Conservation (phyloP, 495 filamentous ascomycete genomes). For the Xylaria grammica region DNA sequence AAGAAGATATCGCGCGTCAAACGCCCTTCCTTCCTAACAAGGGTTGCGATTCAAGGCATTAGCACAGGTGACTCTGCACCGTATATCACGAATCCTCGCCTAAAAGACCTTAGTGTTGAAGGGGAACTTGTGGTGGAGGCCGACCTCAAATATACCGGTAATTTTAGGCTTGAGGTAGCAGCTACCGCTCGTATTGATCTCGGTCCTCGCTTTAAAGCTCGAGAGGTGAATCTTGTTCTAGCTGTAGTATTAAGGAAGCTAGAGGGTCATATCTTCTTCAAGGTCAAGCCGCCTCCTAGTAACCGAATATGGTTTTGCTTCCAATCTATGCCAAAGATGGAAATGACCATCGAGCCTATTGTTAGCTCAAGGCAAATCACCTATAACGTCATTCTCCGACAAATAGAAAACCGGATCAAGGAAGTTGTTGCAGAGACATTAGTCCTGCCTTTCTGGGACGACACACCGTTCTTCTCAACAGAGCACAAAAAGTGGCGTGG, state of each 20-base stretch:
- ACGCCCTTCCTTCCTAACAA: constrained; percentile 86
- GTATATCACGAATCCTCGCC: constrained; percentile 83
- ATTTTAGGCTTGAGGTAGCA: constrained; percentile 85
- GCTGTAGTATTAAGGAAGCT: constrained; percentile 85
- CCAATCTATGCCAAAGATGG: constrained; percentile 87
- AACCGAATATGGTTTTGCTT: constrained; percentile 96
- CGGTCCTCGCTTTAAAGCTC: constrained; percentile 82
- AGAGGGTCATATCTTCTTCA: constrained; percentile 81
- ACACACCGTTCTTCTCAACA: constrained; percentile 86
- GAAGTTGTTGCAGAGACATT: constrained; percentile 91
- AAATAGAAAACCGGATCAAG: constrained; percentile 92
- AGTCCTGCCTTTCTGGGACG: constrained; percentile 95
- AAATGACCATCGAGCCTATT: constrained; percentile 90
- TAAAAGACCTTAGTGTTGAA: constrained; percentile 89
- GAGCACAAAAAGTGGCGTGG: constrained; percentile 77
- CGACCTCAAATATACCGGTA: constrained; percentile 86
- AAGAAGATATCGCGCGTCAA: constrained; percentile 97
- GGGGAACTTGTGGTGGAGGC: constrained; percentile 86
- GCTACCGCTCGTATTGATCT: constrained; percentile 90
- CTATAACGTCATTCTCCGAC: constrained; percentile 85
- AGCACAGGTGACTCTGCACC: constrained; percentile 88
- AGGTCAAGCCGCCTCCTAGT: constrained; percentile 92
- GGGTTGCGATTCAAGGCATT: constrained; percentile 78
- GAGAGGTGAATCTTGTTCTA: constrained; percentile 88
- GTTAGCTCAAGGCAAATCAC: constrained; percentile 95